phyloP scores from a whole-genome alignment of 495 filamentous ascomycete genomes.

The Bryoglossum gracile region DNA sequence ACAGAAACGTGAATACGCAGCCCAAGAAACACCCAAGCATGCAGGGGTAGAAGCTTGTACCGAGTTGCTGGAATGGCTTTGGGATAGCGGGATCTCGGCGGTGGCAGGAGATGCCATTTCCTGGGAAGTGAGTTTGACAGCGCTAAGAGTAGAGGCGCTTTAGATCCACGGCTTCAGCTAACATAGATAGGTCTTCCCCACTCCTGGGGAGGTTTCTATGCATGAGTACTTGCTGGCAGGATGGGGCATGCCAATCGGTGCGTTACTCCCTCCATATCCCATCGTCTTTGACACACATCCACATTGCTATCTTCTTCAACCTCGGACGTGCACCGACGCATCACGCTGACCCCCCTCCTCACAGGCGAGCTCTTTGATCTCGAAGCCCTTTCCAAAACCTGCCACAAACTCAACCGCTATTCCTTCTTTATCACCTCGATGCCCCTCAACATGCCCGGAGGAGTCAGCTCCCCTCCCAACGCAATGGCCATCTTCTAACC shows the following conservation, averaged over 20 bases:
- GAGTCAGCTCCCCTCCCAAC: slow-evolving; percentile 17
- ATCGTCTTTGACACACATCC: too few relatives aligned
- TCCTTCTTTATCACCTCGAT: slow-evolving; percentile 20
- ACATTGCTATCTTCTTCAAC: too few relatives aligned
- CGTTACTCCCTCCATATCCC: not conserved
- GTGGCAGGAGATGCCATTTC: slow-evolving; percentile 43
- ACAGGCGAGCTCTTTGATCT: slow-evolving; percentile 51
- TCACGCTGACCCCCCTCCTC: not conserved
- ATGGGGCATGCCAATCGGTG: slow-evolving; percentile 47
- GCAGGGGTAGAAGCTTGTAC: slow-evolving; percentile 52
- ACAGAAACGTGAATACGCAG: slow-evolving; percentile 30
- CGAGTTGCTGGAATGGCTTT: slow-evolving; percentile 51
- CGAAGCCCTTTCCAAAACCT: slow-evolving; percentile 32
- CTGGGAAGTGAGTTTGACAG: slow-evolving; percentile 34
- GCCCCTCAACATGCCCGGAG: slow-evolving; percentile 17
- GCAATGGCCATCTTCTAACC: slow-evolving; percentile 18
- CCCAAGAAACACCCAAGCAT: slow-evolving; percentile 39
- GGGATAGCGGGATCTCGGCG: slow-evolving; percentile 51
- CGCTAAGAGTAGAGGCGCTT: too few relatives aligned
- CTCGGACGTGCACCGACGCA: too few relatives aligned
- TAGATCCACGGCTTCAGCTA: too few relatives aligned
- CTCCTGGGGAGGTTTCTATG: slow-evolving; percentile 9
- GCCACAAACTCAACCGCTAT: slow-evolving; percentile 11
- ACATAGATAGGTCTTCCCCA: slow-evolving; percentile 5
- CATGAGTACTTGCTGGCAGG: slow-evolving; percentile 42